These are phyloP conservation scores for Porcisia deanei DNA, from an alignment of 208 protist genomes.

Conservation along the genomic window DNA sequence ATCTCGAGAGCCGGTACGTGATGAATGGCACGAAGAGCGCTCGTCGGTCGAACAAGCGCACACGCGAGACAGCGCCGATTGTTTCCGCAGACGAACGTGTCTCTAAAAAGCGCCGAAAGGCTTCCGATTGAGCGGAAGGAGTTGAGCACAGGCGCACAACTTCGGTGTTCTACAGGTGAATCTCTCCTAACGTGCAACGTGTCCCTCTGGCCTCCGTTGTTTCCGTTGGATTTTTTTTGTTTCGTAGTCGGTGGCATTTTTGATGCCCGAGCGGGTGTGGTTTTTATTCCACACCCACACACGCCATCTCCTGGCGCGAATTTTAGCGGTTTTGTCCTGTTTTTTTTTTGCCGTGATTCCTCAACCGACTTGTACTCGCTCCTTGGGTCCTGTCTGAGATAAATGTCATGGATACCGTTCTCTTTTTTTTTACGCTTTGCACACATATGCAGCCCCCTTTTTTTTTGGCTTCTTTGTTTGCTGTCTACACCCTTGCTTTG, in stretches of 20 bases:
- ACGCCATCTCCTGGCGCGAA: neutral
- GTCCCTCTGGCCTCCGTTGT: neutral
- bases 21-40: slow-evolving; percentile 7
- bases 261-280: neutral
- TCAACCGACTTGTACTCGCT: too few species aligned
- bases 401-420: neutral
- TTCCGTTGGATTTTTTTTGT: neutral
- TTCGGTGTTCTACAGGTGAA: neutral
- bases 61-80: slow-evolving; percentile 14
- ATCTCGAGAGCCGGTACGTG: slow-evolving; percentile 71
- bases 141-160: neutral
- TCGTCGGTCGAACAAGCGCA: slow-evolving; percentile 9
- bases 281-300: neutral
- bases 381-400: neutral
- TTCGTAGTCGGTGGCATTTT: neutral
- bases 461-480: neutral
- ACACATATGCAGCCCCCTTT: neutral
- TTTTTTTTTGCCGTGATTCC: neutral
- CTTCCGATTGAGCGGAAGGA: neutral
- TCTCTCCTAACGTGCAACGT: too few species aligned
- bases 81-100: neutral
- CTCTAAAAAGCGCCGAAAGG: neutral
- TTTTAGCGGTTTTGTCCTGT: neutral
- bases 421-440: neutral
- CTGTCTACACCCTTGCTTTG: neutral